A percentile compares a stretch with the other conserved stretches of the same genome.
These are phyloP conservation scores for Penicillium lagena DNA, from an alignment of 495 filamentous ascomycete genomes.

Conservation along the genomic window DNA sequence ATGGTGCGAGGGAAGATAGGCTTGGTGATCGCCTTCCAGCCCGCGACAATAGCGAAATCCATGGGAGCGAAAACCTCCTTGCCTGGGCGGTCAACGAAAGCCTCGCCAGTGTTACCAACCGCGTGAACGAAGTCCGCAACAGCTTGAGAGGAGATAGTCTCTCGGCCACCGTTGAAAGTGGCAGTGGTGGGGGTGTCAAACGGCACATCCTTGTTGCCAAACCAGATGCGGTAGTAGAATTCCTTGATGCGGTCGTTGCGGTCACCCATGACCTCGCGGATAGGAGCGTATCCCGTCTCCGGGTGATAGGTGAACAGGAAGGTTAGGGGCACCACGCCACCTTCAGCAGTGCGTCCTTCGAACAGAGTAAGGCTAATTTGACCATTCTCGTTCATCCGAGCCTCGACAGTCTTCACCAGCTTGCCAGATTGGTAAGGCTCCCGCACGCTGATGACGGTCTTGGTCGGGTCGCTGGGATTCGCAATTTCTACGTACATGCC, in stretches of 20 bases:
- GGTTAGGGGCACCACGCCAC: conserved; percentile 69
- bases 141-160: conserved; percentile 79
- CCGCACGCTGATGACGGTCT: conserved; percentile 75
- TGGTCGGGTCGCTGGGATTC: conserved; percentile 68
- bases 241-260: conserved; percentile 96
- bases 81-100: conserved; percentile 94
- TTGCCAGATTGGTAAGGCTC: conserved; percentile 58
- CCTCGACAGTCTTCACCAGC: conserved; percentile 78
- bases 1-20: conserved; percentile 94
- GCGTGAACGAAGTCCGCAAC: conserved; percentile 98
- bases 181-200: conserved; percentile 78
- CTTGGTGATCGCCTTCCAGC: conserved; percentile 98
- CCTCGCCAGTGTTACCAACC: conserved; percentile 95
- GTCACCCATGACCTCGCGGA: conserved; percentile 88
- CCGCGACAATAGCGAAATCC: conserved; percentile 98
- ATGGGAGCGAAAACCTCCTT: conserved; percentile 95
- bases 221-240: conserved; percentile 95
- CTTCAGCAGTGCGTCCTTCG: conserved; percentile 80
- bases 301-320: conserved; percentile 89
- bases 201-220: conserved; percentile 77
- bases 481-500: conserved; percentile 85
- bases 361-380: conserved; percentile 82
- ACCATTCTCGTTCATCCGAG: conserved; percentile 63
- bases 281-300: conserved; percentile 89
- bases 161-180: conserved; percentile 80